Evolutionary conservation across 768 basidiomycete genomes (phyloP).

Genomic region (Royoungia palumana): DNA sequence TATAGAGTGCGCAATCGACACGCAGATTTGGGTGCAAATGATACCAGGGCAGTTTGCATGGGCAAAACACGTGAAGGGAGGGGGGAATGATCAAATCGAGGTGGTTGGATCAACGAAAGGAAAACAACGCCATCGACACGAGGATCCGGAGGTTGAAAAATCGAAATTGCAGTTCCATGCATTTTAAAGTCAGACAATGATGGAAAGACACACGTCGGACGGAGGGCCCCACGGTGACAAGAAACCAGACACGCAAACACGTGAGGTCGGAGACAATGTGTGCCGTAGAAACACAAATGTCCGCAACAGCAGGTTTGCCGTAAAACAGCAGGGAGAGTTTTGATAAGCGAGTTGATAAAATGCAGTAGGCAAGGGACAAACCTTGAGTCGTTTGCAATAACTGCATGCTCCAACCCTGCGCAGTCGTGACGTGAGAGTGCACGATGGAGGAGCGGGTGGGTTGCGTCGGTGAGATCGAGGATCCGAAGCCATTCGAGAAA

Average conservation of each 20-base stretch:
- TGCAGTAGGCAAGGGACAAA: constrained; percentile 33
- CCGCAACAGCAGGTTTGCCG: constrained; percentile 3
- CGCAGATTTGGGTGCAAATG: neutral
- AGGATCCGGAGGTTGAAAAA: constrained; percentile 27
- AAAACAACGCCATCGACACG: constrained; percentile 13
- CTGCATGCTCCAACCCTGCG: constrained; percentile 77
- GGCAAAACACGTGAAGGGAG: constrained; percentile 1
- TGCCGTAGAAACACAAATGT: constrained; percentile 11
- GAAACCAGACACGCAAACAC: constrained; percentile 8
- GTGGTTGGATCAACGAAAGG: constrained; percentile 5
- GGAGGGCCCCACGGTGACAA: constrained; percentile 7
- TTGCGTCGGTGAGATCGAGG: constrained; percentile 7
- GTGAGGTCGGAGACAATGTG: constrained; percentile 16
- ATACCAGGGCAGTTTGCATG: neutral
- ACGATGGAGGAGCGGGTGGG: constrained; percentile 5
- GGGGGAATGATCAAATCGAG: neutral
- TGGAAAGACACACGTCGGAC: neutral
- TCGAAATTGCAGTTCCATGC: constrained; percentile 21
- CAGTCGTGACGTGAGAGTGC: constrained; percentile 1
- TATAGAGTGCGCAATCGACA: neutral
- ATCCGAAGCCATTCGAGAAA: neutral
- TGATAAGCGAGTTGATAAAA: constrained; percentile 19
- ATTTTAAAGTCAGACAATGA: constrained; percentile 10
- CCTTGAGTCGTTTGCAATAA: constrained; percentile 87
- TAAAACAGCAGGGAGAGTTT: constrained; percentile 9